Evolutionary conservation across 345 rosid genomes (phyloP).

Genomic region (Heritiera littoralis): DNA sequence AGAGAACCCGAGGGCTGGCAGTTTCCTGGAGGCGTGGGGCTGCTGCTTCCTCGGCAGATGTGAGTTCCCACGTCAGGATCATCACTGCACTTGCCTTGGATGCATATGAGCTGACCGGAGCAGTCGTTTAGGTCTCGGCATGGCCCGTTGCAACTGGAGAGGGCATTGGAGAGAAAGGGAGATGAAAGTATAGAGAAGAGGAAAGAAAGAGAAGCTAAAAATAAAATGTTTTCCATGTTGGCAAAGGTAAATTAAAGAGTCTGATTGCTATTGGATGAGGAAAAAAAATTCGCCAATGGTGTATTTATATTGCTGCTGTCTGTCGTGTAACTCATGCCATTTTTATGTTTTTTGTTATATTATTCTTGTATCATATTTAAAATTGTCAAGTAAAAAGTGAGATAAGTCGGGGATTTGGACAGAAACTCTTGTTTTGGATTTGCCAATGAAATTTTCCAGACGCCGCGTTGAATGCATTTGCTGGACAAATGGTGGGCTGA

Average conservation of each 20-base stretch:
- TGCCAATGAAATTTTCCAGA: too few relatives aligned
- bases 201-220: slow-evolving; percentile 1
- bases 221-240: background rate
- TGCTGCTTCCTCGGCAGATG: slow-evolving; percentile 21
- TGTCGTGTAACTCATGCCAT: too few relatives aligned
- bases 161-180: slow-evolving; percentile 21
- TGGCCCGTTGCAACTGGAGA: slow-evolving; percentile 42
- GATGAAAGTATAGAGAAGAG: background rate
- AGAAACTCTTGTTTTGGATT: too few relatives aligned
- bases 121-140: slow-evolving; percentile 38
- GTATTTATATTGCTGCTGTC: too few relatives aligned
- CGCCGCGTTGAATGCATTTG: too few relatives aligned
- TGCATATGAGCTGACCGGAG: slow-evolving; percentile 41
- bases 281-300: background rate
- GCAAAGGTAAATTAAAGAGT: background rate
- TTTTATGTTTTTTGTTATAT: too few relatives aligned
- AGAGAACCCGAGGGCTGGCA: slow-evolving; percentile 32
- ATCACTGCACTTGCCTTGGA: slow-evolving; percentile 37
- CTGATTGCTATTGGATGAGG: too few relatives aligned
- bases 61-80: slow-evolving; percentile 37
- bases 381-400: too few relatives aligned
- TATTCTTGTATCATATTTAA: too few relatives aligned
- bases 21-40: background rate
- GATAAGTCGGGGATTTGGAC: too few relatives aligned
- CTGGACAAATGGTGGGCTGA: too few relatives aligned